Conservation (phyloP, 495 filamentous ascomycete species). For the Delitschia confertaspora region DNA sequence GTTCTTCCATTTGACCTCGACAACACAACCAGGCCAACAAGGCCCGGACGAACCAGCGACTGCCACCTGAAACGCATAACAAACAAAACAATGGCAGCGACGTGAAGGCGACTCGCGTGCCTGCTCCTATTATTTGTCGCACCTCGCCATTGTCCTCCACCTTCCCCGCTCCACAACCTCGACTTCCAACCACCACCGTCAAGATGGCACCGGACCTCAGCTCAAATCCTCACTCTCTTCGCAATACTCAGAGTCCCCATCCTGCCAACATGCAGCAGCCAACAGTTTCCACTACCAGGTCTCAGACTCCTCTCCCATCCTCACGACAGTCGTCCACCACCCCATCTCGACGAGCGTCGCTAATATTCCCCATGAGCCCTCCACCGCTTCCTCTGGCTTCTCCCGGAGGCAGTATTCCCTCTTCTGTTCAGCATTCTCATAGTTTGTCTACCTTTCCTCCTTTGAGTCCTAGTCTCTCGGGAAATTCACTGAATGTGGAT, state of each 20-base stretch:
- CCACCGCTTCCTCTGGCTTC: conserved; percentile 37
- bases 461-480: conserved; percentile 24
- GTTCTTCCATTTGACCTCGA: conserved; percentile 6
- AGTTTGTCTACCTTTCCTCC: conserved; percentile 21
- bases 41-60: conserved; percentile 3
- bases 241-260: conserved; percentile 21
- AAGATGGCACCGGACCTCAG: conserved; percentile 55
- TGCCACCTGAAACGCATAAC: conserved; percentile 9
- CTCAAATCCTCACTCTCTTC: conserved; percentile 48
- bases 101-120: conserved; percentile 12
- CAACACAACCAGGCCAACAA: conserved; percentile 15
- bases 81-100: conserved; percentile 21
- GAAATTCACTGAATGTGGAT: conserved; percentile 18
- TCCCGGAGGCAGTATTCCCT: conserved; percentile 19
- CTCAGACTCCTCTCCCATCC: conserved; percentile 30
- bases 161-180: not conserved
- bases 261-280: not conserved
- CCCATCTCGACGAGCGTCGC: conserved; percentile 42
- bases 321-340: conserved; percentile 40
- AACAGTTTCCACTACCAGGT: conserved; percentile 26
- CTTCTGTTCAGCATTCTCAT: conserved; percentile 14
- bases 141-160: not conserved
- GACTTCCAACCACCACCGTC: not conserved
- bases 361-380: conserved; percentile 40
- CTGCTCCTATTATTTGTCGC: too few relatives aligned